Evolutionary conservation across 352 stramenopile genomes (phyloP).

Genomic region (Globisporangium rhizosaccharum): DNA sequence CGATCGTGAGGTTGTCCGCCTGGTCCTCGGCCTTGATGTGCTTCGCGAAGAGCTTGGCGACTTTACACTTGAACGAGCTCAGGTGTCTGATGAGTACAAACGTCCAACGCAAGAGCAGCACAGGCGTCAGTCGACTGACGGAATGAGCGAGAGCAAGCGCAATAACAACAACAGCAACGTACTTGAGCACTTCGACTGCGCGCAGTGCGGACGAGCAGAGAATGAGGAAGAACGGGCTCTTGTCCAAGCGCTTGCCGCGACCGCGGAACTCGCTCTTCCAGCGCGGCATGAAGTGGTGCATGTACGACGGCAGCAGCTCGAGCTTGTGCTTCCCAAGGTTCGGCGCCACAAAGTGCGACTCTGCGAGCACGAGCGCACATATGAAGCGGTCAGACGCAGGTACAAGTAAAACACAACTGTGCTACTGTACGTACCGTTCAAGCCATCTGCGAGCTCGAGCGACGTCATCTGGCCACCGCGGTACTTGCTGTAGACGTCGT

Average conservation of each 20-base stretch:
- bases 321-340: conserved; percentile 81
- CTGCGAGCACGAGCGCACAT: conserved; percentile 14
- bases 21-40: conserved; percentile 91
- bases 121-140: neutral
- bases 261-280: conserved; percentile 78
- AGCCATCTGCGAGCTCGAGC: conserved; percentile 72
- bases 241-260: conserved; percentile 77
- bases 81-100: conserved; percentile 33
- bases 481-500: conserved; percentile 71
- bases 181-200: conserved; percentile 92
- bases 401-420: neutral
- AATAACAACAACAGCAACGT: conserved; percentile 7
- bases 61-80: conserved; percentile 82
- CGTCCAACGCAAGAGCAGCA: neutral
- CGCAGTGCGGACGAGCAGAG: conserved; percentile 89
- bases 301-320: conserved; percentile 61
- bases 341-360: conserved; percentile 55
- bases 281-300: conserved; percentile 60
- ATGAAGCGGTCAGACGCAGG: neutral
- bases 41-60: conserved; percentile 96
- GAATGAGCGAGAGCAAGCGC: neutral
- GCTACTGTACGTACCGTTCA: conserved; percentile 46
- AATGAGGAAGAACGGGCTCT: conserved; percentile 89
- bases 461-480: conserved; percentile 75
- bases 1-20: conserved; percentile 65